Percentiles rank a stretch among this genome's conserved stretches.
These are phyloP conservation scores for Chrysoporthe austroafricana DNA, from an alignment of 2,329 filamentous ascomycete genomes.

Conservation along the genomic window DNA sequence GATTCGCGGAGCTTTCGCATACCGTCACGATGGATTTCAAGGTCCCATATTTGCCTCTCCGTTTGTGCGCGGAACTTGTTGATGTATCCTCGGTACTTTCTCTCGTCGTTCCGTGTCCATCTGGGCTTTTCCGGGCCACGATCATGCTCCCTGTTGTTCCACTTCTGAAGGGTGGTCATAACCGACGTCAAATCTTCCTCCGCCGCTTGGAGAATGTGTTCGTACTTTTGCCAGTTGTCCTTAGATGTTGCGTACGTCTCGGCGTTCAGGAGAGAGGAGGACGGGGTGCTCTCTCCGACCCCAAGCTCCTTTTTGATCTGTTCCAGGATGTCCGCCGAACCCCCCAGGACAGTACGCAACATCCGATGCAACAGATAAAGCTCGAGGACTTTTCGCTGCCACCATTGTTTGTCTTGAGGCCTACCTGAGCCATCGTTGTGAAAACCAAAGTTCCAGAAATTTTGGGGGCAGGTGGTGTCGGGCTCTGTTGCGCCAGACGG, in stretches of 20 bases:
- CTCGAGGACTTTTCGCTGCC: slow-evolving; percentile 38
- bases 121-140: slow-evolving; percentile 35
- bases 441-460: background rate
- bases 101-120: slow-evolving; percentile 39
- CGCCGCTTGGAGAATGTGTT: slow-evolving; percentile 6
- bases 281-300: background rate
- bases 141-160: slow-evolving; percentile 34
- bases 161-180: slow-evolving; percentile 25
- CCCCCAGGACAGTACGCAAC: background rate
- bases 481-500: too few relatives aligned
- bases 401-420: slow-evolving; percentile 30
- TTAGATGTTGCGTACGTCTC: background rate
- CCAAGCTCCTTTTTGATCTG: slow-evolving; percentile 9
- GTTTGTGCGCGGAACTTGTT: slow-evolving; percentile 19
- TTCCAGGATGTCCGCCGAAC: background rate
- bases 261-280: background rate
- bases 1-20: slow-evolving; percentile 10
- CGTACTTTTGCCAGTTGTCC: slow-evolving; percentile 13
- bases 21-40: slow-evolving; percentile 10
- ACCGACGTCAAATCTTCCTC: slow-evolving; percentile 17
- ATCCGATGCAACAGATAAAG: slow-evolving; percentile 35
- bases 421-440: background rate
- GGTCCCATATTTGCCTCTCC: slow-evolving; percentile 12
- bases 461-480: background rate
- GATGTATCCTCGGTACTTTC: slow-evolving; percentile 34